A percentile compares a stretch with the other conserved stretches of the same genome.
Conservation (phyloP, 2,329 filamentous ascomycete genomes). For the Aspergillus spinulosporus region DNA sequence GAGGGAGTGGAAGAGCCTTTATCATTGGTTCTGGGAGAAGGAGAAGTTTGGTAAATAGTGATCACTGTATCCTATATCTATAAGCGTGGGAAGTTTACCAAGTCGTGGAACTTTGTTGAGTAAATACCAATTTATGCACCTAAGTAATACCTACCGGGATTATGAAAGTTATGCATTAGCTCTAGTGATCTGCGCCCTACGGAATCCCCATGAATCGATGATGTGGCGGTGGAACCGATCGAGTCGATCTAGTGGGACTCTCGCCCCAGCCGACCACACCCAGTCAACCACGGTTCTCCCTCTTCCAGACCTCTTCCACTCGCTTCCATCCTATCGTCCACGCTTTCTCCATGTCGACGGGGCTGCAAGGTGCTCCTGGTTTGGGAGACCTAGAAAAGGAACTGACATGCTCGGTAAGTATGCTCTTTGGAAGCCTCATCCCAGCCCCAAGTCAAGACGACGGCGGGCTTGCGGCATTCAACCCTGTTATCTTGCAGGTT, state of each 20-base stretch:
- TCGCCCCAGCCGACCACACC: conserved; percentile 4
- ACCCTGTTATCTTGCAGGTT: conserved; percentile 4
- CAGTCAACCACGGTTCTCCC: conserved; percentile 10
- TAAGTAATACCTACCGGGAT: too few relatives aligned
- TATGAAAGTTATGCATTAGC: background rate
- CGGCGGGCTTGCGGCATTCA: background rate
- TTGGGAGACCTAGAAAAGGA: conserved; percentile 81
- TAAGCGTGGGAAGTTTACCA: background rate
- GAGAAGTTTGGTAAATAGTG: conserved; percentile 22
- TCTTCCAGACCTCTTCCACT: background rate
- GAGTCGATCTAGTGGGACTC: conserved; percentile 13
- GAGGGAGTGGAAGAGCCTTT: conserved; percentile 42
- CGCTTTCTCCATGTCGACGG: conserved; percentile 22
- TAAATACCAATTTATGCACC: background rate
- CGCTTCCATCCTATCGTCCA: conserved; percentile 2
- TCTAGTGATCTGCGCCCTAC: background rate
- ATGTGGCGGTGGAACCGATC: conserved; percentile 12
- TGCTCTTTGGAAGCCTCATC: conserved; percentile 3
- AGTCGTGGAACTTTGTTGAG: background rate
- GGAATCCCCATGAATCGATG: background rate
- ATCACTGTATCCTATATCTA: background rate
- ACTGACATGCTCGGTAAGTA: conserved; percentile 86
- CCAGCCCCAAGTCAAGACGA: background rate
- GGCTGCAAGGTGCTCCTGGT: conserved; percentile 31
- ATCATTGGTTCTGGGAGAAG: conserved; percentile 46